These are phyloP conservation scores for Solanum tarijense DNA, from an alignment of 257 asterid genomes.

Conservation along the genomic window DNA sequence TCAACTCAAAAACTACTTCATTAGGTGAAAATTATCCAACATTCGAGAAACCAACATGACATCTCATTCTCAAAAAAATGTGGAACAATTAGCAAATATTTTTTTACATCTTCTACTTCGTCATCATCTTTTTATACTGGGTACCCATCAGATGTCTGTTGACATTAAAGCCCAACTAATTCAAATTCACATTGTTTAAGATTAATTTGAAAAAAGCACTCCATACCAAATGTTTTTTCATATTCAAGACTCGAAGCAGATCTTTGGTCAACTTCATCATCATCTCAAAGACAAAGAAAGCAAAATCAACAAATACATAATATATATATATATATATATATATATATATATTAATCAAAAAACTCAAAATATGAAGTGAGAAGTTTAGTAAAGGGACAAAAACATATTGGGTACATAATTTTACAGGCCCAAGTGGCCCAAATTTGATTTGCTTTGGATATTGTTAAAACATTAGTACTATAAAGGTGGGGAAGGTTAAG, in stretches of 20 bases:
- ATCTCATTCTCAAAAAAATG: no score
- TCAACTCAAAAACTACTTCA: neutral
- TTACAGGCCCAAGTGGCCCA: neutral
- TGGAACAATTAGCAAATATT: neutral
- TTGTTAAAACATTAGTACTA: neutral
- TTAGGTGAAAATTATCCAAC: neutral
- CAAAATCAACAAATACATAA: neutral
- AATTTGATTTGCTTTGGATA: neutral
- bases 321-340: no score
- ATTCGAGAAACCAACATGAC: neutral
- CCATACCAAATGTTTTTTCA: accelerated
- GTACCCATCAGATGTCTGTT: no score
- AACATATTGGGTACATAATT: neutral
- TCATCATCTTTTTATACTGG: no score
- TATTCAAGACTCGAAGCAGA: no score
- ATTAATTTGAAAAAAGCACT: neutral
- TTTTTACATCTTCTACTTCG: neutral
- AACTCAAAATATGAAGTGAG: neutral
- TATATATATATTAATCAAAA: neutral
- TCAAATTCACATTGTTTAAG: accelerated
- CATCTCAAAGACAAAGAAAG: neutral
- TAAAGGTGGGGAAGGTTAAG: neutral
- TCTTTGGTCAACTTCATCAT: neutral
- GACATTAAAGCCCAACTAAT: no score
- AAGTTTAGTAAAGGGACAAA: neutral